phyloP scores from a whole-genome alignment of 2,329 filamentous ascomycete genomes.

The Phoma herbarum region DNA sequence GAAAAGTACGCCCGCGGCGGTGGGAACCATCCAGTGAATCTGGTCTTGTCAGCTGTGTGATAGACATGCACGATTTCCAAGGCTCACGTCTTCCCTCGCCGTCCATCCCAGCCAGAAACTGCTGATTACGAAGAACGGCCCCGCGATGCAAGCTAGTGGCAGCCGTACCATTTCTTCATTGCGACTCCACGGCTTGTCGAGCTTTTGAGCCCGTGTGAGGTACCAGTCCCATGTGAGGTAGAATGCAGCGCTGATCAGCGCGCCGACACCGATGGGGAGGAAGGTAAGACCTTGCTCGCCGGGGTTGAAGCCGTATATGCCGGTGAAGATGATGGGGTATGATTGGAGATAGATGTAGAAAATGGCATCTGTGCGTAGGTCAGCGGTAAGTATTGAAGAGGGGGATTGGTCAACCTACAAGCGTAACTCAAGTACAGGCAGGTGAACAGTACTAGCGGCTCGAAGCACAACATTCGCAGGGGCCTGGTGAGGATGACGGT shows the following conservation, averaged over 20 bases:
- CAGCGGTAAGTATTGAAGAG: background rate
- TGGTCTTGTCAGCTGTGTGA: background rate
- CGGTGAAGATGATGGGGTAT: slow-evolving; percentile 71
- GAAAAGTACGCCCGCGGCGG: slow-evolving; percentile 54
- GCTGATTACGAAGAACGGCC: slow-evolving; percentile 62
- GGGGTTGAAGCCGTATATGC: slow-evolving; percentile 69
- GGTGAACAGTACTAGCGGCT: slow-evolving; percentile 76
- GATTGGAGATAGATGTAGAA: slow-evolving; percentile 81
- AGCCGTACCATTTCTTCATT: slow-evolving; percentile 74
- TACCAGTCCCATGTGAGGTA: slow-evolving; percentile 73
- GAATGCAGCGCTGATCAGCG: slow-evolving; percentile 65
- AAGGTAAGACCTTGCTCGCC: slow-evolving; percentile 74
- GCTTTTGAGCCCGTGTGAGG: slow-evolving; percentile 61
- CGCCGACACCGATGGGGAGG: slow-evolving; percentile 72
- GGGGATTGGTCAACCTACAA: slow-evolving; percentile 56
- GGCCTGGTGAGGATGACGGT: slow-evolving; percentile 76
- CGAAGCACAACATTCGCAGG: slow-evolving; percentile 75
- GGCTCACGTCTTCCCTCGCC: slow-evolving; percentile 38
- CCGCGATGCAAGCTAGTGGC: slow-evolving; percentile 75
- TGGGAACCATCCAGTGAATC: slow-evolving; percentile 55
- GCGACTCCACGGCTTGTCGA: slow-evolving; percentile 64
- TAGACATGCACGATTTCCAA: background rate
- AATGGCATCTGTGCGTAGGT: slow-evolving; percentile 53
- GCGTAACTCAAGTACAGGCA: slow-evolving; percentile 72
- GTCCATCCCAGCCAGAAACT: slow-evolving; percentile 58